phyloP scores from a whole-genome alignment of 345 rosid genomes.

The Trapa bicornis region DNA sequence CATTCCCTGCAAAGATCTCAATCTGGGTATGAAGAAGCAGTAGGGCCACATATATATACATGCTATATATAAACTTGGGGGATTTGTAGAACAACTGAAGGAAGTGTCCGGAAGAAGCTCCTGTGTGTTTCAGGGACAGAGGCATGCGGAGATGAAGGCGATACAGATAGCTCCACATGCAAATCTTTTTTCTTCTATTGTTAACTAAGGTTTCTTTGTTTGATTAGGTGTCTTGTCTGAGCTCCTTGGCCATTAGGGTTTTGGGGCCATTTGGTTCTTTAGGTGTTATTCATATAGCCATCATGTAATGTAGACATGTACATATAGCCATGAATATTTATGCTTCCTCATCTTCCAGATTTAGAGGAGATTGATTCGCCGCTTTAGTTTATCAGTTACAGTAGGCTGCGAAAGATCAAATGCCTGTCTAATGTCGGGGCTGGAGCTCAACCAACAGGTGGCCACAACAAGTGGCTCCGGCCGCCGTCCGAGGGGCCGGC shows the following conservation, averaged over 20 bases:
- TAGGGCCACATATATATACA: too few relatives aligned
- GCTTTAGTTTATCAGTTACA: not conserved
- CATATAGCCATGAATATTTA: too few relatives aligned
- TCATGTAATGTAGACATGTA: not conserved
- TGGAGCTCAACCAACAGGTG: conserved; percentile 9
- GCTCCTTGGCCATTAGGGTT: not conserved
- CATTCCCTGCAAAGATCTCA: not conserved
- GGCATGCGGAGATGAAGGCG: not conserved
- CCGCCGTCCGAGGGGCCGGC: conserved; percentile 65
- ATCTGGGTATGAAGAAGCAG: not conserved
- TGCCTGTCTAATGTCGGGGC: not conserved
- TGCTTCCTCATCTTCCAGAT: not conserved
- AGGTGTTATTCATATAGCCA: not conserved
- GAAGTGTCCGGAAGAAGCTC: not conserved
- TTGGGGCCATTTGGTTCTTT: not conserved
- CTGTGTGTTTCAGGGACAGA: not conserved
- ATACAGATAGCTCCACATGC: not conserved
- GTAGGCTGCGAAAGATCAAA: not conserved
- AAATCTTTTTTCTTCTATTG: not conserved
- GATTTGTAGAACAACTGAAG: not conserved
- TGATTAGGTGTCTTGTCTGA: not conserved
- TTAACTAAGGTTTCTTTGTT: not conserved
- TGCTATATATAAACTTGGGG: not conserved
- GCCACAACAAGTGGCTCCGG: conserved; percentile 22
- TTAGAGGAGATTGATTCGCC: not conserved